Percentiles rank a stretch among this genome's conserved stretches.
These are phyloP conservation scores for Bertia moriformis DNA, from an alignment of 2,329 filamentous ascomycete genomes.

Conservation along the genomic window DNA sequence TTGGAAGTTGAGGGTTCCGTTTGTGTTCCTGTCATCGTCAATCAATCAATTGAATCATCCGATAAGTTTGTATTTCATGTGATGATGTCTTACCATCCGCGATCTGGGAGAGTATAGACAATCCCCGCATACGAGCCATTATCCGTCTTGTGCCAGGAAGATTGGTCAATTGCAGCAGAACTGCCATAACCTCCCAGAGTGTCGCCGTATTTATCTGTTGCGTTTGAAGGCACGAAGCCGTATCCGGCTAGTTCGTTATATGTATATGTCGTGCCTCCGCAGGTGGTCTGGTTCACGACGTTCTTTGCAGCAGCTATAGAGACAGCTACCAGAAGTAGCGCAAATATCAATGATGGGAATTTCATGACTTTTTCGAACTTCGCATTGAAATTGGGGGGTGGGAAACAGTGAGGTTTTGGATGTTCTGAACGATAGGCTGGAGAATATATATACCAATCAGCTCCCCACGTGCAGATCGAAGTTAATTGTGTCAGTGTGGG, in stretches of 20 bases:
- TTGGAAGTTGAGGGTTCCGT: conserved; percentile 56
- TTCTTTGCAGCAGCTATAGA: background rate
- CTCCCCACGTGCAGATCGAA: too few relatives aligned
- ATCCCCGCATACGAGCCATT: conserved; percentile 41
- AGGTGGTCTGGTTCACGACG: conserved; percentile 31
- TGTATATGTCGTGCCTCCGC: conserved; percentile 45
- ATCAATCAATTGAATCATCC: background rate
- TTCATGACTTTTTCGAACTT: too few relatives aligned
- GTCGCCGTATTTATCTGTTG: conserved; percentile 53
- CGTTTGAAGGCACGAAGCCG: conserved; percentile 40
- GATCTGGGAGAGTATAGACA: conserved; percentile 49
- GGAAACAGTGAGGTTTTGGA: too few relatives aligned
- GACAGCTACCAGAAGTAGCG: too few relatives aligned
- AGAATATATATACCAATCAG: too few relatives aligned
- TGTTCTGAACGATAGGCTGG: too few relatives aligned
- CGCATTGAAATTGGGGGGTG: too few relatives aligned
- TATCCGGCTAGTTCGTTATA: conserved; percentile 56
- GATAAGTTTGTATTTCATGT: background rate
- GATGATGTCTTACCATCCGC: conserved; percentile 48
- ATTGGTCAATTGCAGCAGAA: conserved; percentile 44
- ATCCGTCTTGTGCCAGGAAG: conserved; percentile 37
- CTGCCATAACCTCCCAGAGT: conserved; percentile 55
- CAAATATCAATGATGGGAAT: too few relatives aligned
- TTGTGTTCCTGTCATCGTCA: conserved; percentile 37
- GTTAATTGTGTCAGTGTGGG: too few relatives aligned